Base-by-base conservation (phyloP, 805 yeast species). In the Hanseniaspora occidentalis region DNA sequence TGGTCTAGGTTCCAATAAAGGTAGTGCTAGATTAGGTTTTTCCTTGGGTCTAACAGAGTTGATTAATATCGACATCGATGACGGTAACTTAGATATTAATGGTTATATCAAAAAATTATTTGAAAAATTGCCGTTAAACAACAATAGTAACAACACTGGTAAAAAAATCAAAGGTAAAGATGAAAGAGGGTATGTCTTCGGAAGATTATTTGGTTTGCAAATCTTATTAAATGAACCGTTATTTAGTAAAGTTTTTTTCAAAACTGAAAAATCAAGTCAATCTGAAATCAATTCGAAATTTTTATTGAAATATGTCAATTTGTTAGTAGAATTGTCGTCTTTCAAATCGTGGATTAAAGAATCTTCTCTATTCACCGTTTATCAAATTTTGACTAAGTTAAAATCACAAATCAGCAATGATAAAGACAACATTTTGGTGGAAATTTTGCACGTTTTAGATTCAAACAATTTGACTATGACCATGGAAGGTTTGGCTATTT, bases 341-440 rank as follows among this genome's bases (percentile, higher is more conserved):
- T 47, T 63, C 26, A 89, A 88, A 56, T 72, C 83, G 1, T 88
- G 96, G 96, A 71, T 88, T 33, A 66, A 94, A 45, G 96, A 89
- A 58, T 75, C 94, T 3, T 69, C 84, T 31, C 67, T 83, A 50
- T 83, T 69, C 52, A 81, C 94, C 1, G 63, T 88, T 36, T 74
- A 70, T 48, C 77, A 73, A 39, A 67, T 80, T 3, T 48, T 75
- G n/a, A 49, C 48, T 38, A 53, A 52, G 38, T 39, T 55, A 7
- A 34, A 46, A 35, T 55, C 49, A 8, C 53, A 44, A 29, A 56
- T 49, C 8, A 46, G 44, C 31, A 20, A 42, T 1, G 44, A 47
- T 2, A 49, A 49, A 2, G 43, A 50, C n/a, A n/a, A n/a, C n/a
- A n/a, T n/a, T 11, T 40, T 57, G 1, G 38, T 47, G 4, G 48